These are phyloP conservation scores for Thielaviopsis euricoi DNA, from an alignment of 2,329 filamentous ascomycete genomes.

Conservation along the genomic window DNA sequence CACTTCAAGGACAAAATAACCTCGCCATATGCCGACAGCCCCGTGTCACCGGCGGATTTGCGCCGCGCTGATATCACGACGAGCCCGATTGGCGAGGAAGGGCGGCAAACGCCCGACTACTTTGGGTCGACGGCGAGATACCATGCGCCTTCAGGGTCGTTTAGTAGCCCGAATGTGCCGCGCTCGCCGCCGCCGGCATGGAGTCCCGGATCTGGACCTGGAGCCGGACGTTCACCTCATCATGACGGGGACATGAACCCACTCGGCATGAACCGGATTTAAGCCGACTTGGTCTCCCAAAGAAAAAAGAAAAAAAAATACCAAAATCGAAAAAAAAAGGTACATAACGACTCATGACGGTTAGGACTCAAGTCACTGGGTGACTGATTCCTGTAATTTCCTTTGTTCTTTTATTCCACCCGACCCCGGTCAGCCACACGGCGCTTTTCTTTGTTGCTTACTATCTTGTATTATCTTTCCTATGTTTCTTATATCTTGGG, in stretches of 20 bases:
- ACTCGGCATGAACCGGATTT: conserved; percentile 40
- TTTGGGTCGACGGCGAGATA: conserved; percentile 39
- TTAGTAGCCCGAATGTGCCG: conserved; percentile 37
- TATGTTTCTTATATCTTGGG: not conserved
- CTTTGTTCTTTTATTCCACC: not conserved
- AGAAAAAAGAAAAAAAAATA: not conserved
- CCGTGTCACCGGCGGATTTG: not conserved
- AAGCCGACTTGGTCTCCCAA: conserved; percentile 12
- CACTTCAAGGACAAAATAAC: conserved; percentile 10
- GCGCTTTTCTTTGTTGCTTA: not conserved
- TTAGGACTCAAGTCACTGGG: not conserved
- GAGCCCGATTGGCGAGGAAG: conserved; percentile 14
- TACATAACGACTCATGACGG: not conserved
- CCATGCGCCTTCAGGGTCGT: conserved; percentile 36
- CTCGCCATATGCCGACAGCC: not conserved
- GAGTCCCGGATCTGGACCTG: conserved; percentile 13
- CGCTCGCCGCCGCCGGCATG: conserved; percentile 13
- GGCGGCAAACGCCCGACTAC: conserved; percentile 36
- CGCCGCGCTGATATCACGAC: not conserved
- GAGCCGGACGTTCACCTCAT: not conserved
- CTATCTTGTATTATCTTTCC: not conserved
- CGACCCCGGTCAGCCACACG: not conserved
- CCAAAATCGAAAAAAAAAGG: not conserved
- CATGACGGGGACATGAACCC: conserved; percentile 30
- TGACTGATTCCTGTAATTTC: not conserved